Evolutionary conservation across 2,329 filamentous ascomycete species (phyloP).

Genomic region (Purpureocillium lavendulum): DNA sequence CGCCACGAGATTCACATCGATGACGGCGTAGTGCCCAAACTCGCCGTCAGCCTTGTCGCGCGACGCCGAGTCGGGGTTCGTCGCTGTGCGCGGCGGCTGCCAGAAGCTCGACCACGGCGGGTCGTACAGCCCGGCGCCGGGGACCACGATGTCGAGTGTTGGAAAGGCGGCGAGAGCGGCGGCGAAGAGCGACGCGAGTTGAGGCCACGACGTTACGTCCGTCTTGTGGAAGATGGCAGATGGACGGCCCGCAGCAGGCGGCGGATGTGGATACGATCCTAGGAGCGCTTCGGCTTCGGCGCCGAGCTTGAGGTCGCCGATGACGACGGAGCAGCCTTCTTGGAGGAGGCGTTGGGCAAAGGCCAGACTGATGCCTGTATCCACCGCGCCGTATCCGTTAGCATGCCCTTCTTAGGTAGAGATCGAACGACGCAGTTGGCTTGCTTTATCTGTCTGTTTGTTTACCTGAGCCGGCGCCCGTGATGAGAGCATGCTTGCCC

Average conservation of each 20-base stretch:
- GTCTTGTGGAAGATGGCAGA: conserved; percentile 25
- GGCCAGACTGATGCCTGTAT: conserved; percentile 26
- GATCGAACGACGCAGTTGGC: no score
- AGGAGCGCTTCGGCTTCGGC: conserved; percentile 24
- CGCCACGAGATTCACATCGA: conserved; percentile 27
- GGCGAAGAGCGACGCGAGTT: conserved; percentile 22
- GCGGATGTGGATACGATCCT: conserved; percentile 18
- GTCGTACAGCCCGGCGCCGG: conserved; percentile 28
- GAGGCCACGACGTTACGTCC: conserved; percentile 26
- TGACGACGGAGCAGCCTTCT: conserved; percentile 26
- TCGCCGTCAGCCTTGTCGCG: conserved; percentile 17
- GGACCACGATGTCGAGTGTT: conserved; percentile 25
- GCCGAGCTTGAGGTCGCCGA: conserved; percentile 25
- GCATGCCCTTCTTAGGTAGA: neutral
- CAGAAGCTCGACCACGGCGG: conserved; percentile 27
- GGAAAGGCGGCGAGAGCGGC: conserved; percentile 17
- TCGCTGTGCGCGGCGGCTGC: conserved; percentile 20
- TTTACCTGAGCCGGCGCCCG: conserved; percentile 18
- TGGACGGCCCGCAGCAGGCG: conserved; percentile 8
- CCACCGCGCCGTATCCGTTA: neutral
- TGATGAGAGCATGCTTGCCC: conserved; percentile 22
- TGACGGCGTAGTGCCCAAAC: conserved; percentile 22
- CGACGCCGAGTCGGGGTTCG: conserved; percentile 17
- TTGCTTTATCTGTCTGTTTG: neutral
- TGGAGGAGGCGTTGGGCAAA: conserved; percentile 23